Percentiles rank a stretch among this genome's conserved stretches.
These are phyloP conservation scores for Cladosporium halotolerans DNA, from an alignment of 2,329 filamentous ascomycete species.

Conservation along the genomic window DNA sequence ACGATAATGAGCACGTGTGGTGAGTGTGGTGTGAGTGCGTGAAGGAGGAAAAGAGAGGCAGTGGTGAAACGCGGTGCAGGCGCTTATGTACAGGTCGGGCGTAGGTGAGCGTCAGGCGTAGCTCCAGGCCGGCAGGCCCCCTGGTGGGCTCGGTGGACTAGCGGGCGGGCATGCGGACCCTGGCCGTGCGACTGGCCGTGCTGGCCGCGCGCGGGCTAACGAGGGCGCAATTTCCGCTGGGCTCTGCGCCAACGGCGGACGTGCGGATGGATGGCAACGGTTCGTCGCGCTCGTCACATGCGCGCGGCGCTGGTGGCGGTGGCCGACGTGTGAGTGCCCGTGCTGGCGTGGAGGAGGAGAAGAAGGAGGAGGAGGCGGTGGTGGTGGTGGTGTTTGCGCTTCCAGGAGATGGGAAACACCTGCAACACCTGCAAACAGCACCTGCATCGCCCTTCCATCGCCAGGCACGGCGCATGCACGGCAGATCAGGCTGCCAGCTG, in stretches of 20 bases:
- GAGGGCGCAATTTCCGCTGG: constrained; percentile 8
- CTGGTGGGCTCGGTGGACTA: neutral
- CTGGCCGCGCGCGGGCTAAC: neutral
- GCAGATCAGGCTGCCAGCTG: no score
- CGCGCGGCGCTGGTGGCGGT: neutral
- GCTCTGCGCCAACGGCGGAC: neutral
- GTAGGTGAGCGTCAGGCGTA: neutral
- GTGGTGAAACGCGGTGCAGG: constrained; percentile 6
- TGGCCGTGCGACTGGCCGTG: neutral
- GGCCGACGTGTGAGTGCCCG: no score
- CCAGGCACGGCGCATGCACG: no score
- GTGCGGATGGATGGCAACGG: neutral
- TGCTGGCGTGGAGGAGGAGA: no score
- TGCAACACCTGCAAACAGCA: no score
- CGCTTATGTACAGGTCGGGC: constrained; percentile 10
- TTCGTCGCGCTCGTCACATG: constrained; percentile 4
- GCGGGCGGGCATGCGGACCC: neutral
- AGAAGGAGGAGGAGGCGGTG: no score
- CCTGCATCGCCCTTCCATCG: no score
- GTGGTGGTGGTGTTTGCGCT: no score
- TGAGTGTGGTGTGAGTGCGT: constrained; percentile 1
- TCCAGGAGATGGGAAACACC: no score
- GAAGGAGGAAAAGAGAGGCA: constrained; percentile 4
- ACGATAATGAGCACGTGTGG: constrained; percentile 1
- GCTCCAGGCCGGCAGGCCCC: neutral